Evolutionary conservation across 495 filamentous ascomycete species (phyloP).

Genomic region (Neurospora sp.): DNA sequence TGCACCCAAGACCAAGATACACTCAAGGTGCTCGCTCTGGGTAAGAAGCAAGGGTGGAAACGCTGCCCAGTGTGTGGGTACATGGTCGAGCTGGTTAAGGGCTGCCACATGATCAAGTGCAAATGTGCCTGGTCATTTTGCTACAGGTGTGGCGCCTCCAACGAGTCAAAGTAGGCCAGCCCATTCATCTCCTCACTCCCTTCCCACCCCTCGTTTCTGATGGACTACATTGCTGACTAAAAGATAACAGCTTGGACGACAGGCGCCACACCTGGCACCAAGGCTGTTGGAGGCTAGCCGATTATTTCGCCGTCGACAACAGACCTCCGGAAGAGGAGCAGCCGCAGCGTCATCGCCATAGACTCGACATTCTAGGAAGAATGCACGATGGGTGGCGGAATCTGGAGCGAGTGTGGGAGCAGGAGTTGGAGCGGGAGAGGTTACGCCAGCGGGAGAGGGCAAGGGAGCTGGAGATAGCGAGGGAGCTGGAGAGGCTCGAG

Average conservation of each 20-base stretch:
- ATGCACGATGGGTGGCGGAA: background rate
- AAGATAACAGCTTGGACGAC: background rate
- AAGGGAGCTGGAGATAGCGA: background rate
- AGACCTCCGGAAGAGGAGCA: background rate
- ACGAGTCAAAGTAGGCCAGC: background rate
- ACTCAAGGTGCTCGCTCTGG: background rate
- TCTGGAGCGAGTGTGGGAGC: no score
- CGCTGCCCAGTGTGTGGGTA: background rate
- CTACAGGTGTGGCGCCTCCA: background rate
- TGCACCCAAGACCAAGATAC: conserved; percentile 4
- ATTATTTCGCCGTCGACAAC: background rate
- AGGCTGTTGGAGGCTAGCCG: background rate
- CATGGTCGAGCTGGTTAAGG: background rate
- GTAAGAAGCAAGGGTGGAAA: conserved; percentile 2
- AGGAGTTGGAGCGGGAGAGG: background rate
- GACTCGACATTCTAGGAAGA: background rate
- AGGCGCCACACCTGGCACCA: background rate
- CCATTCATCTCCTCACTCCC: background rate
- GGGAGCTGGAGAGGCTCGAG: background rate
- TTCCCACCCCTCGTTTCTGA: background rate
- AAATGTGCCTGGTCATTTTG: conserved; percentile 3
- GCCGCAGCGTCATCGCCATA: background rate
- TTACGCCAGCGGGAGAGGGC: background rate
- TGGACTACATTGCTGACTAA: background rate
- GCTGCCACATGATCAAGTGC: conserved; percentile 2